These are phyloP conservation scores for Trametes pubescens DNA, from an alignment of 1,284 basidiomycete genomes.

Conservation along the genomic window DNA sequence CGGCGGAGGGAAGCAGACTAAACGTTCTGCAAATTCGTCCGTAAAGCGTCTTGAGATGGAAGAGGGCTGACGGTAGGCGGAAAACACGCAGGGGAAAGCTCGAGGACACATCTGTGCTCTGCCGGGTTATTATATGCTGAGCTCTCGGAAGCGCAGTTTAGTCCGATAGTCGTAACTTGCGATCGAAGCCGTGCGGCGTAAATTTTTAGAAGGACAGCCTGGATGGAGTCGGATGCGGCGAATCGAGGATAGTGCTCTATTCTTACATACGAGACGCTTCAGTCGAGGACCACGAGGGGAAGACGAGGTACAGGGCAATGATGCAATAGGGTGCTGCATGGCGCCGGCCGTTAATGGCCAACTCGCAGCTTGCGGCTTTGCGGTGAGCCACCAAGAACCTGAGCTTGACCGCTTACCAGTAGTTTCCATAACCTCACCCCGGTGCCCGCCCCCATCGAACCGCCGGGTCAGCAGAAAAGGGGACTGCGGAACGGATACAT, in stretches of 20 bases:
- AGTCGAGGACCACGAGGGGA: slow-evolving; percentile 11
- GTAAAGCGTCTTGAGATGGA: neutral
- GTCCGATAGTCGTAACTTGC: slow-evolving; percentile 15
- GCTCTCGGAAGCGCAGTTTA: slow-evolving; percentile 22
- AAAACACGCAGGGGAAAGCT: neutral
- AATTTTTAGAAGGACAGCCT: slow-evolving; percentile 15
- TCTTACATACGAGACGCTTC: slow-evolving; percentile 14
- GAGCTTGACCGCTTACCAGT: slow-evolving; percentile 7
- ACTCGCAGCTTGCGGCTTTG: neutral
- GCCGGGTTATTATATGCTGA: slow-evolving; percentile 21
- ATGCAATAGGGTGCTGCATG: slow-evolving; percentile 10
- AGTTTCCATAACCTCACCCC: neutral
- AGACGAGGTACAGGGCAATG: slow-evolving; percentile 14
- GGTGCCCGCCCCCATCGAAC: no score
- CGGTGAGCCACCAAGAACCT: neutral
- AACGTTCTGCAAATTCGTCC: neutral
- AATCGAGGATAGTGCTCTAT: slow-evolving; percentile 15
- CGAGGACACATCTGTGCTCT: neutral
- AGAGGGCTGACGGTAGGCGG: neutral
- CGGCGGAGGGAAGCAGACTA: neutral
- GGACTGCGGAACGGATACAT: slow-evolving; percentile 1
- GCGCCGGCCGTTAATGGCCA: neutral
- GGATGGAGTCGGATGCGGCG: slow-evolving; percentile 18
- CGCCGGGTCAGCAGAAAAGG: neutral
- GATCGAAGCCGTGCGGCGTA: slow-evolving; percentile 21